phyloP scores from a whole-genome alignment of 345 rosid genomes.

The Lepidium didymum region DNA sequence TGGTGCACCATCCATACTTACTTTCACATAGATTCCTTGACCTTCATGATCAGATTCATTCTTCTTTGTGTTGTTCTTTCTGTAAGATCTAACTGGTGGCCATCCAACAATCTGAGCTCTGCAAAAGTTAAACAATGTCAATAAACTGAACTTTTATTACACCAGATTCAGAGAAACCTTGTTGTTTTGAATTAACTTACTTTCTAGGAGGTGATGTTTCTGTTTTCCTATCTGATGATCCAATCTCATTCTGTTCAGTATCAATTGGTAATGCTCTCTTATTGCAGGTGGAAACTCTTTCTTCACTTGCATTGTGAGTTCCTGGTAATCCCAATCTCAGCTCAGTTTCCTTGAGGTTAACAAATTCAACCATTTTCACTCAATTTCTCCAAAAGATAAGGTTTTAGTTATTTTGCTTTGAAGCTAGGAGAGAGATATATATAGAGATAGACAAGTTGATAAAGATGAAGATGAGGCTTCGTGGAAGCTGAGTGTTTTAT shows the following conservation, averaged over 20 bases:
- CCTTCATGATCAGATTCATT: constrained; percentile 33
- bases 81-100: constrained; percentile 85
- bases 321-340: constrained; percentile 83
- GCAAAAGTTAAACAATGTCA: constrained; percentile 8
- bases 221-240: not conserved
- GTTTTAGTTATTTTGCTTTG: not conserved
- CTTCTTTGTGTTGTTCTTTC: constrained; percentile 53
- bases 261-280: constrained; percentile 44
- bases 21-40: constrained; percentile 52
- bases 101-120: constrained; percentile 83
- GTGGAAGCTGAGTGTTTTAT: constrained; percentile 8
- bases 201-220: constrained; percentile 11
- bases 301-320: constrained; percentile 32
- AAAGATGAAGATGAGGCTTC: constrained; percentile 16
- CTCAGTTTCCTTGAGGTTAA: constrained; percentile 64
- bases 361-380: constrained; percentile 26
- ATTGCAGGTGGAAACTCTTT: constrained; percentile 22
- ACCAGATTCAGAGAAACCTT: not conserved
- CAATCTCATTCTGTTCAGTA: constrained; percentile 6
- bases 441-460: not conserved
- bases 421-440: not conserved
- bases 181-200: not conserved
- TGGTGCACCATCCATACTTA: constrained; percentile 82
- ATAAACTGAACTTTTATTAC: not conserved
- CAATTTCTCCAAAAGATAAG: not conserved